Evolutionary conservation across 257 asterid genomes (phyloP).

Genomic region (Avicennia marina): DNA sequence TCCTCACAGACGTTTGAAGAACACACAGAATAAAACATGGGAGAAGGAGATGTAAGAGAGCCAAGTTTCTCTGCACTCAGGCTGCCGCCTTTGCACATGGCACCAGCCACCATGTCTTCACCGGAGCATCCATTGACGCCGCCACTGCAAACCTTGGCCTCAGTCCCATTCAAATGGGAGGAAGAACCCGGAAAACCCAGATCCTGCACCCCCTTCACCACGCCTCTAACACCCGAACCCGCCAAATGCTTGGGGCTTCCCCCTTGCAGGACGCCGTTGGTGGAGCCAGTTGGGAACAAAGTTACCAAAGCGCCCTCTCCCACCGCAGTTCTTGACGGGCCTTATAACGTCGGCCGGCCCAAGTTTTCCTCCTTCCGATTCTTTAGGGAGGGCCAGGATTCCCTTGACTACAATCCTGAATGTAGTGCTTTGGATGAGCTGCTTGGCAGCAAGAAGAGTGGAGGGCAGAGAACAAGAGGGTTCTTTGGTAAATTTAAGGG

Average conservation of each 20-base stretch:
- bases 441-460: slow-evolving; percentile 22
- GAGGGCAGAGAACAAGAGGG: slow-evolving; percentile 14
- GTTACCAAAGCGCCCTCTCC: slow-evolving; percentile 41
- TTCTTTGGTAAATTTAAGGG: slow-evolving; percentile 30
- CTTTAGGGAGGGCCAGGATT: slow-evolving; percentile 28
- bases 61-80: slow-evolving; percentile 24
- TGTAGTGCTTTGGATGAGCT: slow-evolving; percentile 16
- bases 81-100: slow-evolving; percentile 28
- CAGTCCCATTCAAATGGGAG: slow-evolving; percentile 85
- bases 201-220: slow-evolving; percentile 30
- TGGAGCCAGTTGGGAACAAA: slow-evolving; percentile 18
- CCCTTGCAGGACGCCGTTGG: slow-evolving; percentile 32
- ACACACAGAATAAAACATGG: slow-evolving; percentile 25
- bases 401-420: slow-evolving; percentile 27
- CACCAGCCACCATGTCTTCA: slow-evolving; percentile 24
- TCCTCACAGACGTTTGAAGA: neutral
- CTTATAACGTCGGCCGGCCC: slow-evolving; percentile 31
- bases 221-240: slow-evolving; percentile 27
- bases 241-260: slow-evolving; percentile 54
- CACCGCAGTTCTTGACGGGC: slow-evolving; percentile 59
- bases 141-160: slow-evolving; percentile 43
- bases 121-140: slow-evolving; percentile 59
- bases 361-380: slow-evolving; percentile 56
- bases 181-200: slow-evolving; percentile 78
- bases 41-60: slow-evolving; percentile 10